Evolutionary conservation across 179 eudicot genomes (phyloP).

Genomic region (Silene noctiflora): DNA sequence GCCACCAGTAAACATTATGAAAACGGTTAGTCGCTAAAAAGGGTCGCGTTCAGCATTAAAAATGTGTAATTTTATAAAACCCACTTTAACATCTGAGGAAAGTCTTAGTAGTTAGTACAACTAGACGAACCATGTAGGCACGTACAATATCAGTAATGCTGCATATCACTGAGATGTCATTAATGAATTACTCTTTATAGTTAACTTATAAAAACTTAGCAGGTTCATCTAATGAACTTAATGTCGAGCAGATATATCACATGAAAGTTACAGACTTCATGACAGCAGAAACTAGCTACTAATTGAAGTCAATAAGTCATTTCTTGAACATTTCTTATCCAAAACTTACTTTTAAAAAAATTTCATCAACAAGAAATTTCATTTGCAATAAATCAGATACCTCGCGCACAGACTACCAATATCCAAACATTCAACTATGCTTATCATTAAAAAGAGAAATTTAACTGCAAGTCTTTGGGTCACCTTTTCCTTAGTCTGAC

Average conservation of each 20-base stretch:
- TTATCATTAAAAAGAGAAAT: no score
- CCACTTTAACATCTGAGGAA: neutral
- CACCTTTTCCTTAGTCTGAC: neutral
- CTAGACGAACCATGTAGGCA: constrained; percentile 9
- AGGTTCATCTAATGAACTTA: neutral
- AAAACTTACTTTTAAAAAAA: no score
- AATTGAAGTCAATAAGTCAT: no score
- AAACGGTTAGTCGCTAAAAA: no score
- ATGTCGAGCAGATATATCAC: neutral
- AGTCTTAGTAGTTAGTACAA: neutral
- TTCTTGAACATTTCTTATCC: no score
- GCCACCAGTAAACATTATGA: no score
- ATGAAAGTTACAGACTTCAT: neutral
- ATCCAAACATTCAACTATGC: neutral
- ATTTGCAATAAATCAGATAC: no score
- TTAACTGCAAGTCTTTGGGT: no score
- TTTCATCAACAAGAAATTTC: no score
- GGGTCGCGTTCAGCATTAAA: neutral
- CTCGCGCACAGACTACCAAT: neutral
- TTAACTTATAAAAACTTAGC: neutral
- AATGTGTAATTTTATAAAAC: no score
- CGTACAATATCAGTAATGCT: neutral
- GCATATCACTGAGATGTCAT: neutral
- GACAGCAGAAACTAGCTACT: neutral
- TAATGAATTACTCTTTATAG: neutral